Percentiles rank a stretch among this genome's conserved stretches.
Evolutionary conservation across 805 yeast genomes (phyloP).

Genomic region (Limtongozyma cylindracea): DNA sequence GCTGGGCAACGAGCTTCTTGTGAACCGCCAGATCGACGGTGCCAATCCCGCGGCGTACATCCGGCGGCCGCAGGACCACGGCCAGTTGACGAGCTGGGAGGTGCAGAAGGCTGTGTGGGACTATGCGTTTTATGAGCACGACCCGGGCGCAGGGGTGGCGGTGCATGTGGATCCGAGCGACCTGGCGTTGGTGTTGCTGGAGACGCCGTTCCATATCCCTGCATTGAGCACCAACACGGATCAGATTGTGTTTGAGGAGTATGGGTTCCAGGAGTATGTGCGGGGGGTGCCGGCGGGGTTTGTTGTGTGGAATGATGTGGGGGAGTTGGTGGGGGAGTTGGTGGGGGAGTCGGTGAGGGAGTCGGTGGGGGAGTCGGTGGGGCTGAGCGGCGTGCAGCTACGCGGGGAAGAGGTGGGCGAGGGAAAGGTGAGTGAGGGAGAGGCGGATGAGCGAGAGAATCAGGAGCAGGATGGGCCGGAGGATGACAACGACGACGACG

Average conservation of each 20-base stretch:
- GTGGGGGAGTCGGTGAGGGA: too few species aligned
- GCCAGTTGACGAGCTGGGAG: conserved; percentile 83
- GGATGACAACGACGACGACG: conserved; percentile 1
- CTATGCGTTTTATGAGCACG: conserved; percentile 23
- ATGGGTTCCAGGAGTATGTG: conserved; percentile 47
- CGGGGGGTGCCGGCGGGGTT: conserved; percentile 37
- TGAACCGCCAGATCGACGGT: too few species aligned
- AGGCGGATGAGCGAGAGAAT: too few species aligned
- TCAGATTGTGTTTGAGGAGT: conserved; percentile 86
- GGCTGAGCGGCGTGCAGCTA: too few species aligned
- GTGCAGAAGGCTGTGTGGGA: conserved; percentile 83
- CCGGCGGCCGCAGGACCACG: conserved; percentile 69
- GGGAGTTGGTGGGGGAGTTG: too few species aligned
- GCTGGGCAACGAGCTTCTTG: conserved; percentile 47
- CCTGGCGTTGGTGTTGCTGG: conserved; percentile 44
- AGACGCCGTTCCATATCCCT: conserved; percentile 63
- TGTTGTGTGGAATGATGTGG: conserved; percentile 56
- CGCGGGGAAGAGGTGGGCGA: too few species aligned
- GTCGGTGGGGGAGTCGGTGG: too few species aligned
- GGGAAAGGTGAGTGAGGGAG: too few species aligned
- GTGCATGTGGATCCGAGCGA: conserved; percentile 20
- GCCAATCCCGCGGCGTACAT: too few species aligned
- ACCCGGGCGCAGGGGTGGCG: conserved; percentile 10
- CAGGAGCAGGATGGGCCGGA: neutral
- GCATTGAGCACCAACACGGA: conserved; percentile 66